A percentile compares a stretch with the other conserved stretches of the same genome.
These are phyloP conservation scores for Pseudocercospora macadamiae DNA, from an alignment of 2,329 filamentous ascomycete genomes.

Conservation along the genomic window DNA sequence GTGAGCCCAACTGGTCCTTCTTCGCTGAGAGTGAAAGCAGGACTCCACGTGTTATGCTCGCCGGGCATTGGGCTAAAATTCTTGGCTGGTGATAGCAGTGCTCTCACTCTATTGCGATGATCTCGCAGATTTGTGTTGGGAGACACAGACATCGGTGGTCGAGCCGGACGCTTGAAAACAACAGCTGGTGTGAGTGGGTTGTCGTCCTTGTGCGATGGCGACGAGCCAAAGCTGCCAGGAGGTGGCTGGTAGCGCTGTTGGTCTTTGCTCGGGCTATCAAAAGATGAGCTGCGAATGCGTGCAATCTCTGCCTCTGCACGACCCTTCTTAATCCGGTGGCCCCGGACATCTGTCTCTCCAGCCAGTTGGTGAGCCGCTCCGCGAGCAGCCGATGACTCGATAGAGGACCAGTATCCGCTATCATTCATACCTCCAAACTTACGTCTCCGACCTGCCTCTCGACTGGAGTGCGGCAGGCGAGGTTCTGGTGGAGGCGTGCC, in stretches of 20 bases:
- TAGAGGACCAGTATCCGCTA: slow-evolving; percentile 94
- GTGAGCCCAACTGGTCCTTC: slow-evolving; percentile 58
- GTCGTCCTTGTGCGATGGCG: slow-evolving; percentile 43
- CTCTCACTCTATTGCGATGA: slow-evolving; percentile 79
- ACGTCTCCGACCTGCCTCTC: slow-evolving; percentile 68
- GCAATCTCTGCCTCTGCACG: slow-evolving; percentile 95
- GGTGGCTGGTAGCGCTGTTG: slow-evolving; percentile 55
- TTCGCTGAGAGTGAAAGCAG: slow-evolving; percentile 68
- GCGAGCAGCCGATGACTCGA: slow-evolving; percentile 86
- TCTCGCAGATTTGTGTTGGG: slow-evolving; percentile 90
- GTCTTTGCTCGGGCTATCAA: slow-evolving; percentile 81
- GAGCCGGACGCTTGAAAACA: slow-evolving; percentile 71
- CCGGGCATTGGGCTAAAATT: slow-evolving; percentile 50
- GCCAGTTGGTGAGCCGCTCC: slow-evolving; percentile 65
- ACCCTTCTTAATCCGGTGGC: slow-evolving; percentile 72
- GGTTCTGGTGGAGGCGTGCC: slow-evolving; percentile 76
- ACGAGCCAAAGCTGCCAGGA: slow-evolving; percentile 38
- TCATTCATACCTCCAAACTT: slow-evolving; percentile 83
- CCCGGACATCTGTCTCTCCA: slow-evolving; percentile 73
- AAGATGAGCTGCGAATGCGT: slow-evolving; percentile 86
- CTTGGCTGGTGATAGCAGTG: slow-evolving; percentile 77
- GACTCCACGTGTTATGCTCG: slow-evolving; percentile 65
- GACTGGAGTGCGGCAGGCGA: slow-evolving; percentile 65
- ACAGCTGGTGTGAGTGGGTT: slow-evolving; percentile 78
- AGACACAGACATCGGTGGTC: slow-evolving; percentile 76